These are phyloP conservation scores for Aegilops speltoides DNA, from an alignment of 176 grass and related monocot genomes.

Conservation along the genomic window DNA sequence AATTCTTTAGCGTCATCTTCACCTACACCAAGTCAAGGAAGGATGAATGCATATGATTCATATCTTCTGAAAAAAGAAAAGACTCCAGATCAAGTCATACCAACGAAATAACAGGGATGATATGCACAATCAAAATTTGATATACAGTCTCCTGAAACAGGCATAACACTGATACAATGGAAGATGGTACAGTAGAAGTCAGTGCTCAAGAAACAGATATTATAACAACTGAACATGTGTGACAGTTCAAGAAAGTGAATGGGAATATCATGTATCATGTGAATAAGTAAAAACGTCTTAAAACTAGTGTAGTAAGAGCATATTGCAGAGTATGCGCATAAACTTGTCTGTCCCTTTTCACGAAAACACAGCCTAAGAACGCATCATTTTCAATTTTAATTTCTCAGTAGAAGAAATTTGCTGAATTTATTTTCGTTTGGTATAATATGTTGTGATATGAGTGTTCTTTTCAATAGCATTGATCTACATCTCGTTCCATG, in stretches of 20 bases:
- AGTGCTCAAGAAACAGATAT: background rate
- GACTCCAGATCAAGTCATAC: background rate
- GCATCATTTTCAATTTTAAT: background rate
- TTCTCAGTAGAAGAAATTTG: background rate
- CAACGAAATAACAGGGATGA: background rate
- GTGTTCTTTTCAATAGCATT: background rate
- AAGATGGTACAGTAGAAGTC: background rate
- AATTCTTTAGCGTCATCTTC: constrained; percentile 66
- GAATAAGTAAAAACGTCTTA: too few relatives aligned
- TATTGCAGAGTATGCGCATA: too few relatives aligned
- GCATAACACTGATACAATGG: background rate
- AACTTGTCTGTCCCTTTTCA: background rate
- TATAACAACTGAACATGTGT: too few relatives aligned
- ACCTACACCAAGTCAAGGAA: constrained; percentile 45
- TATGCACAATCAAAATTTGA: background rate
- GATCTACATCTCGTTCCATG: background rate
- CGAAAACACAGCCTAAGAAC: background rate
- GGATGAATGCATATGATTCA: background rate
- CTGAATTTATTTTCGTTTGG: background rate
- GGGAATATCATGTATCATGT: too few relatives aligned
- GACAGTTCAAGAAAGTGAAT: too few relatives aligned
- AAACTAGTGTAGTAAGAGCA: too few relatives aligned
- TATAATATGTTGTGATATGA: background rate
- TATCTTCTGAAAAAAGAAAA: background rate
- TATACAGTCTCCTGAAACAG: background rate